Evolutionary conservation across 345 rosid species (phyloP).

Genomic region (Geranium brycei): DNA sequence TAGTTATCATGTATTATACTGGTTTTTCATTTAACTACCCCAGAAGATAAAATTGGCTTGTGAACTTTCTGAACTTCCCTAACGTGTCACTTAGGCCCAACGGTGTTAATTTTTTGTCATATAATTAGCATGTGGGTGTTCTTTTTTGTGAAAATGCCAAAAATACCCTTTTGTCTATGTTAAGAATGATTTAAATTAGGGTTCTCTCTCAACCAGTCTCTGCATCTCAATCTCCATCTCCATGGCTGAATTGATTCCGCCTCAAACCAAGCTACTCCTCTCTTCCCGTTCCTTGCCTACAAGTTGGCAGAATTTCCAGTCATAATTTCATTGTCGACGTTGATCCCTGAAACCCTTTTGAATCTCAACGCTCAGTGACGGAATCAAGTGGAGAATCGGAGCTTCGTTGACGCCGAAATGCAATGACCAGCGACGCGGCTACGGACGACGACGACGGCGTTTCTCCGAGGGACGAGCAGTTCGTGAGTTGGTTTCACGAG

Average conservation of each 20-base stretch:
- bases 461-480: slow-evolving; percentile 45
- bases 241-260: background rate
- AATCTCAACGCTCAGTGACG: background rate
- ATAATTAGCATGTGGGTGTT: too few species aligned
- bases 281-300: background rate
- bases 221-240: slow-evolving; percentile 6
- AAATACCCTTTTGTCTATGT: too few species aligned
- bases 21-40: too few species aligned
- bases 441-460: slow-evolving; percentile 8
- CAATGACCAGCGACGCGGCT: slow-evolving; percentile 24
- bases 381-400: background rate
- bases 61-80: too few species aligned
- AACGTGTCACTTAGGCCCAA: too few species aligned
- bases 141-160: too few species aligned
- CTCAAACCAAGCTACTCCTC: background rate
- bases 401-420: slow-evolving; percentile 13
- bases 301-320: background rate
- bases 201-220: background rate
- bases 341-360: slow-evolving; percentile 1
- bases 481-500: slow-evolving; percentile 89
- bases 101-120: too few species aligned
- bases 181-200: background rate
- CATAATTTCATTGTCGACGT: slow-evolving; percentile 1
- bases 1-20: too few species aligned
- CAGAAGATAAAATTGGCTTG: too few species aligned